phyloP scores from a whole-genome alignment of 176 grass and related monocot species.

The Urochloa ruziziensis region DNA sequence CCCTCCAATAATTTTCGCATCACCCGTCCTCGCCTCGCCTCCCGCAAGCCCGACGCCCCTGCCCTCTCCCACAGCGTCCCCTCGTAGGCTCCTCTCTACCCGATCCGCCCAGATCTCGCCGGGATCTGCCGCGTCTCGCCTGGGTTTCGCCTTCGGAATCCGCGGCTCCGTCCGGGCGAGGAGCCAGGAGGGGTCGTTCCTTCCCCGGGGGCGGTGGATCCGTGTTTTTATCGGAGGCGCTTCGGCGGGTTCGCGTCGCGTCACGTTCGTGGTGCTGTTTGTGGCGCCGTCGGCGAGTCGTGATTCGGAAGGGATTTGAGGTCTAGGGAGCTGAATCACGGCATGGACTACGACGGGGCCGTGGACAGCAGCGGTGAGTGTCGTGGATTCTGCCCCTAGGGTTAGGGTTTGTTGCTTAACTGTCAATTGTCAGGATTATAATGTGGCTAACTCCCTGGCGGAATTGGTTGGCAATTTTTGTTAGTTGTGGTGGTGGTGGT shows the following conservation, averaged over 20 bases:
- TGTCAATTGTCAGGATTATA: not conserved
- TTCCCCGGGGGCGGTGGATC: not conserved
- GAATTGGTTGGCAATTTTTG: not conserved
- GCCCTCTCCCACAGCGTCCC: not conserved
- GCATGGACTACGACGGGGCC: slow-evolving; percentile 39
- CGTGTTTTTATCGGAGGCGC: not conserved
- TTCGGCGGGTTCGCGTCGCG: not conserved
- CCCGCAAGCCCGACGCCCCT: not conserved
- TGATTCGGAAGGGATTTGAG: not conserved
- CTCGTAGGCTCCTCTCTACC: not conserved
- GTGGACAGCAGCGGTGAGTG: slow-evolving; percentile 68
- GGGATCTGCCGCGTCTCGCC: not conserved
- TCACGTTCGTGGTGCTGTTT: not conserved
- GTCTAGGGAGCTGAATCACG: not conserved
- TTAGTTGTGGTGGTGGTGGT: not conserved
- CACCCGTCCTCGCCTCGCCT: not conserved
- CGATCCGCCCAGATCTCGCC: slow-evolving; percentile 11
- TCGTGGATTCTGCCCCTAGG: not conserved
- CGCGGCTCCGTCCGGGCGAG: not conserved
- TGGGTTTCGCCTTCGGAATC: not conserved
- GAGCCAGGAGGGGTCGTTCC: not conserved
- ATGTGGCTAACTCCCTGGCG: not conserved
- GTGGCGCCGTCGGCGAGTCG: not conserved
- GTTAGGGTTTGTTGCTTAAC: not conserved
- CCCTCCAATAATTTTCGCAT: slow-evolving; percentile 6